Percentiles rank a stretch among this genome's conserved stretches.
These are phyloP conservation scores for Chaetoscypha palmicola DNA, from an alignment of 2,329 filamentous ascomycete species.

Conservation along the genomic window DNA sequence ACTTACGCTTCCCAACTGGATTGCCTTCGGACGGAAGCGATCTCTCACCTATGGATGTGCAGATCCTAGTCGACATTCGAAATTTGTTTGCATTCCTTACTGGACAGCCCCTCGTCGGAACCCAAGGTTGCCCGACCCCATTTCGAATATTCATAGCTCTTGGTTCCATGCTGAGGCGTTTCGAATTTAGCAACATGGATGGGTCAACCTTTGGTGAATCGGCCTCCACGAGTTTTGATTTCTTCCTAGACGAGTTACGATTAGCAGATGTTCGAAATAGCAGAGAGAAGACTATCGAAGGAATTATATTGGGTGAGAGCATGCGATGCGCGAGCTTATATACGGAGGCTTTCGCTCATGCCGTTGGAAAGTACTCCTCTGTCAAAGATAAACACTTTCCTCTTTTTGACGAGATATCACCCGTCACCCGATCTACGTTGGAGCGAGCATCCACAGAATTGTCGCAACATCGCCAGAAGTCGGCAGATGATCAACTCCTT, in stretches of 20 bases:
- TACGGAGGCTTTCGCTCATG: constrained; percentile 87
- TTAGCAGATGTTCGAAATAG: constrained; percentile 76
- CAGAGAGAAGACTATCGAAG: constrained; percentile 83
- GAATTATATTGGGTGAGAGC: constrained; percentile 78
- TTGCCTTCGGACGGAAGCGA: constrained; percentile 22
- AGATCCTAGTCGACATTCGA: constrained; percentile 51
- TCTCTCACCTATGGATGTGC: constrained; percentile 40
- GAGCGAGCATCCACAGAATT: constrained; percentile 78
- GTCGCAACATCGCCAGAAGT: constrained; percentile 61
- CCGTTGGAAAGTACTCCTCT: constrained; percentile 76
- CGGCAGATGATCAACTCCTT: constrained; percentile 65
- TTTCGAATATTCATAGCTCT: constrained; percentile 51
- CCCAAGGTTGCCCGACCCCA: constrained; percentile 42
- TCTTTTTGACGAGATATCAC: constrained; percentile 63
- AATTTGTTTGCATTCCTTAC: constrained; percentile 62
- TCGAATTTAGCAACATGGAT: constrained; percentile 49
- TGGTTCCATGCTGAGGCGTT: constrained; percentile 46
- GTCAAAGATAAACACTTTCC: constrained; percentile 60
- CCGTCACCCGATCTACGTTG: constrained; percentile 67
- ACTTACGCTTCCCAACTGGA: constrained; percentile 45
- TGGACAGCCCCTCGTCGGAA: constrained; percentile 56
- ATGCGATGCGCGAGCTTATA: constrained; percentile 79
- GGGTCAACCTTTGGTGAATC: constrained; percentile 53
- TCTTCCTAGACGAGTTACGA: constrained; percentile 69
- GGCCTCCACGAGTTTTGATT: constrained; percentile 59